Percentiles rank a stretch among this genome's conserved stretches.
Evolutionary conservation across 441 rosid genomes (phyloP).

Genomic region (Adansonia madagascariensis): DNA sequence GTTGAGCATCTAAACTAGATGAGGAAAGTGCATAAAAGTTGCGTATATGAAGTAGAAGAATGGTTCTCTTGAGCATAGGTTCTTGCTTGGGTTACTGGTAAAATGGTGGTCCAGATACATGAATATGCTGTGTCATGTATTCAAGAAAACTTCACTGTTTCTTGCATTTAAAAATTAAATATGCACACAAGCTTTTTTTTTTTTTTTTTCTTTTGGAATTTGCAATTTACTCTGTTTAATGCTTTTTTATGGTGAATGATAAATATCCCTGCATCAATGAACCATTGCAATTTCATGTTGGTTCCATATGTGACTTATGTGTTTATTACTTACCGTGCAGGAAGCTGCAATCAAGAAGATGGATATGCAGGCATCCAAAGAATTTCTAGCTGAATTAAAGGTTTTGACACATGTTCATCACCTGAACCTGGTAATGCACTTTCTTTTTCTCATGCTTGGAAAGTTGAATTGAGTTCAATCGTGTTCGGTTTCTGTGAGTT

Average conservation of each 20-base stretch:
- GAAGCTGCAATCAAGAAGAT: slow-evolving; percentile 99
- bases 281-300: slow-evolving; percentile 11
- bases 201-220: background rate
- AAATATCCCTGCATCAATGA: background rate
- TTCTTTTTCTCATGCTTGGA: slow-evolving; percentile 16
- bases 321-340: slow-evolving; percentile 43
- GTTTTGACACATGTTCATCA: slow-evolving; percentile 95
- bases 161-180: background rate
- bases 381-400: slow-evolving; percentile 91
- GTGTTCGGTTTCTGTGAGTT: background rate
- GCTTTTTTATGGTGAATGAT: background rate
- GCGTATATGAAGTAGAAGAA: slow-evolving; percentile 13
- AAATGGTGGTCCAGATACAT: background rate
- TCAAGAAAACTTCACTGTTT: background rate
- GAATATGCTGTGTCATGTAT: background rate
- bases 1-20: background rate
- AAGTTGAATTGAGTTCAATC: background rate
- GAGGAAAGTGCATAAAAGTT: background rate
- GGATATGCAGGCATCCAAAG: slow-evolving; percentile 96
- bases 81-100: background rate
- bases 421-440: slow-evolving; percentile 78
- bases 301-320: slow-evolving; percentile 16
- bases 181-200: background rate
- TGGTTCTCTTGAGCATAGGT: background rate
- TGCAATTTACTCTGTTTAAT: slow-evolving; percentile 11